Conservation (phyloP, 2,329 filamentous ascomycete genomes). For the Neonectria ditissima region DNA sequence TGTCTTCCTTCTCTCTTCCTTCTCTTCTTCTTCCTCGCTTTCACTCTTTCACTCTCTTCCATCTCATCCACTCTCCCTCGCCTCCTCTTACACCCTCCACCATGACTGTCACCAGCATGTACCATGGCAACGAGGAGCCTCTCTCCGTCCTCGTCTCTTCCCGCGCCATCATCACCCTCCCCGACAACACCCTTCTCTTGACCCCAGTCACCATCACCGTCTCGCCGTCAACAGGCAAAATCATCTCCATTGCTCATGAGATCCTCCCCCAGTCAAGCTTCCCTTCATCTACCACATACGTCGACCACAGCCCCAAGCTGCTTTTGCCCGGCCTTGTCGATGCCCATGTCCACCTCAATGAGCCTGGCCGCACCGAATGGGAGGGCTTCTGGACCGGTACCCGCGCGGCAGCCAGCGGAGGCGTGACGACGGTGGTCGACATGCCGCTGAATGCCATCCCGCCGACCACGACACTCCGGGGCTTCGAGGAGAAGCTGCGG, state of each 20-base stretch:
- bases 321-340: conserved; percentile 93
- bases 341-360: conserved; percentile 97
- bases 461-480: conserved; percentile 88
- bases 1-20: conserved; percentile 24
- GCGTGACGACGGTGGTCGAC: conserved; percentile 95
- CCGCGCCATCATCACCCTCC: conserved; percentile 81
- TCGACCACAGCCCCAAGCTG: conserved; percentile 85
- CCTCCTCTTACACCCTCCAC: conserved; percentile 22
- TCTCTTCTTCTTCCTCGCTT: conserved; percentile 18
- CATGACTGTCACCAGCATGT: conserved; percentile 48
- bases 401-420: conserved; percentile 91
- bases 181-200: conserved; percentile 70
- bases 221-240: conserved; percentile 84
- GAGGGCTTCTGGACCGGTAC: conserved; percentile 98
- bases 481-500: conserved; percentile 85
- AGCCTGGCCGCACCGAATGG: conserved; percentile 97
- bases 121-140: conserved; percentile 46
- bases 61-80: neutral
- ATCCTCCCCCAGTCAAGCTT: conserved; percentile 83
- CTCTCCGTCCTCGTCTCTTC: conserved; percentile 85
- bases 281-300: conserved; percentile 77
- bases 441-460: conserved; percentile 99
- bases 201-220: conserved; percentile 87
- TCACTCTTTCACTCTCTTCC: neutral
- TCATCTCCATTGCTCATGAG: conserved; percentile 78